Conservation (phyloP, 2,329 filamentous ascomycete genomes). For the Penicillium sp. region DNA sequence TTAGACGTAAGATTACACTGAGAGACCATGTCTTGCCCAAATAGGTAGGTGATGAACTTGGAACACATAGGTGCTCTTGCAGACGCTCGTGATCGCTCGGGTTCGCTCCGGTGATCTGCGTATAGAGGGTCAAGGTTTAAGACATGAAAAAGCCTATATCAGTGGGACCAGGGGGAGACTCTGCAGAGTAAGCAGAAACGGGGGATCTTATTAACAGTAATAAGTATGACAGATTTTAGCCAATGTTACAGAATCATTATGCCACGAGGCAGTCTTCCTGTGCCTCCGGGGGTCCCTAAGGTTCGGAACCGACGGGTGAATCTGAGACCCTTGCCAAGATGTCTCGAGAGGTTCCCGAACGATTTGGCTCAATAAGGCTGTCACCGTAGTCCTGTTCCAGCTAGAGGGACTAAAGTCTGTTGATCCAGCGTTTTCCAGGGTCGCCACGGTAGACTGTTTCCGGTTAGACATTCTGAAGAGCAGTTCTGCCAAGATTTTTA, state of each 20-base stretch:
- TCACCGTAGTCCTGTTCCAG: slow-evolving; percentile 3
- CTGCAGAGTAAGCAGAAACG: background rate
- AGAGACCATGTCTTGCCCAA: background rate
- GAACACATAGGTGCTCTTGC: background rate
- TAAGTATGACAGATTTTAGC: background rate
- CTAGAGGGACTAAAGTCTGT: slow-evolving; percentile 3
- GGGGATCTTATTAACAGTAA: background rate
- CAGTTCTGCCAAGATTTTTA: background rate
- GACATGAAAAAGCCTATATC: background rate
- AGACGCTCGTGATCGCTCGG: background rate
- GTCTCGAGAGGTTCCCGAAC: background rate
- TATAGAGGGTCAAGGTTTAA: background rate
- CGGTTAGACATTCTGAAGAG: background rate
- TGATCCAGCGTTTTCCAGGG: background rate
- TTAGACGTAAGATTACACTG: background rate
- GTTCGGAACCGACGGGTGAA: background rate
- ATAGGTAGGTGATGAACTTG: background rate
- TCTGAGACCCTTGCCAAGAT: background rate
- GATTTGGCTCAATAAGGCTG: slow-evolving; percentile 6
- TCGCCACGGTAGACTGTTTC: background rate
- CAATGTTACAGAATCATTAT: background rate
- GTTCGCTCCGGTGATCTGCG: background rate
- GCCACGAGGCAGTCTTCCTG: background rate
- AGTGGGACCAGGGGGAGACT: background rate
- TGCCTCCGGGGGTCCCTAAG: background rate